Percentiles rank a stretch among this genome's conserved stretches.
phyloP scores from a whole-genome alignment of 495 filamentous ascomycete species.

The Tuber melanosporum region DNA sequence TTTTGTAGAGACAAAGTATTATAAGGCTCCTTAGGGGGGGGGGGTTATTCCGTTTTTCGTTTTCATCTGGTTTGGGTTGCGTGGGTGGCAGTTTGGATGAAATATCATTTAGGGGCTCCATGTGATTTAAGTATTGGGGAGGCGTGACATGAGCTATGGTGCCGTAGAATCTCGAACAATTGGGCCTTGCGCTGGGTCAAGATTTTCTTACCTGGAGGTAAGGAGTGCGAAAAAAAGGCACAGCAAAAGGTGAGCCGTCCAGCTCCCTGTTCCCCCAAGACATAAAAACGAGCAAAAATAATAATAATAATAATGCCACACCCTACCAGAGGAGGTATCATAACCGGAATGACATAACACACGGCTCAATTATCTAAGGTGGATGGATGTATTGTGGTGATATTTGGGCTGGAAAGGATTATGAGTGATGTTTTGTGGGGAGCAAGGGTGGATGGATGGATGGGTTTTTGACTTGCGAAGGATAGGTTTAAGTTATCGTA shows the following conservation, averaged over 20 bases:
- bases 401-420: not conserved
- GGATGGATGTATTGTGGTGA: not conserved
- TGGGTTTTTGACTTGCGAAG: not conserved
- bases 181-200: too few relatives aligned
- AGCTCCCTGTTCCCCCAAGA: too few relatives aligned
- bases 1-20: slow-evolving; percentile 79
- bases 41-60: not conserved
- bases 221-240: too few relatives aligned
- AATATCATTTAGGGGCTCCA: not conserved
- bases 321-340: too few relatives aligned
- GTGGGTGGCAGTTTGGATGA: not conserved
- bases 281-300: too few relatives aligned
- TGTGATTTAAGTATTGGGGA: not conserved
- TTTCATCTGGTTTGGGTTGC: not conserved
- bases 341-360: too few relatives aligned
- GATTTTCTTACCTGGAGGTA: too few relatives aligned
- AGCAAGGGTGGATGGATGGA: not conserved
- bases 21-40: slow-evolving; percentile 42
- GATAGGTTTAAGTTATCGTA: not conserved
- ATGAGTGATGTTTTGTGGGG: not conserved
- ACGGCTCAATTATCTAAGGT: too few relatives aligned
- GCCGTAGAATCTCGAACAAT: too few relatives aligned
- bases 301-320: too few relatives aligned
- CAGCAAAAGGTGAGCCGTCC: too few relatives aligned
- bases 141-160: not conserved